A percentile compares a stretch with the other conserved stretches of the same genome.
These are phyloP conservation scores for Aaosphaeria pasadenensis DNA, from an alignment of 2,329 filamentous ascomycete species.

Conservation along the genomic window DNA sequence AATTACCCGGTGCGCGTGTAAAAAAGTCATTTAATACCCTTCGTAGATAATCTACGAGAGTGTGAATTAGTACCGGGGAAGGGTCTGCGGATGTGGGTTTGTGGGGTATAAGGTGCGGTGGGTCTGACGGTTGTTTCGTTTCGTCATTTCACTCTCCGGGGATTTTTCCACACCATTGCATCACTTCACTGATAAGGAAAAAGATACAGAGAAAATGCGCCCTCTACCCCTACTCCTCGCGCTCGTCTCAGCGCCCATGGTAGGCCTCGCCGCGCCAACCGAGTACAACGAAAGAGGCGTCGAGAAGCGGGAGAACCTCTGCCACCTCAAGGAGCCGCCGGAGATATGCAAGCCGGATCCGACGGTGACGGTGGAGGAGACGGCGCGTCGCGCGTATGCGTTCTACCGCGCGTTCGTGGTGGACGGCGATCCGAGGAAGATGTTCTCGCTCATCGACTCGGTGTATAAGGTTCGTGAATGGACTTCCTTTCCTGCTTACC, in stretches of 20 bases:
- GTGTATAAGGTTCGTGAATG: conserved; percentile 7
- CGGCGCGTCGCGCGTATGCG: conserved; percentile 12
- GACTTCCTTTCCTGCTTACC: neutral
- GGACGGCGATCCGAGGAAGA: conserved; percentile 15
- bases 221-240: conserved; percentile 3
- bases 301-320: conserved; percentile 12
- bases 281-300: neutral
- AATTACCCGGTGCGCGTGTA: no score
- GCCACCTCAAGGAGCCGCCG: conserved; percentile 12
- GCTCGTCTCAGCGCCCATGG: conserved; percentile 9
- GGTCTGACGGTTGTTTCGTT: no score
- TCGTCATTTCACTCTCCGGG: no score
- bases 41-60: no score
- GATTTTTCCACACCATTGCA: no score
- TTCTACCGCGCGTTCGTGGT: conserved; percentile 16
- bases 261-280: conserved; percentile 10
- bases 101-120: no score
- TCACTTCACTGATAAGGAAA: no score
- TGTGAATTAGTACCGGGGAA: no score
- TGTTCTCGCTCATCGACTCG: conserved; percentile 17
- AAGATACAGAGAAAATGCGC: no score
- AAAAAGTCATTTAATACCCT: no score
- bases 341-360: conserved; percentile 10
- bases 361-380: conserved; percentile 12
- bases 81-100: no score